Evolutionary conservation across 352 stramenopile species (phyloP), one percentile per base, ranked within the genome.

Genomic region (Phytopythium boreale): DNA sequence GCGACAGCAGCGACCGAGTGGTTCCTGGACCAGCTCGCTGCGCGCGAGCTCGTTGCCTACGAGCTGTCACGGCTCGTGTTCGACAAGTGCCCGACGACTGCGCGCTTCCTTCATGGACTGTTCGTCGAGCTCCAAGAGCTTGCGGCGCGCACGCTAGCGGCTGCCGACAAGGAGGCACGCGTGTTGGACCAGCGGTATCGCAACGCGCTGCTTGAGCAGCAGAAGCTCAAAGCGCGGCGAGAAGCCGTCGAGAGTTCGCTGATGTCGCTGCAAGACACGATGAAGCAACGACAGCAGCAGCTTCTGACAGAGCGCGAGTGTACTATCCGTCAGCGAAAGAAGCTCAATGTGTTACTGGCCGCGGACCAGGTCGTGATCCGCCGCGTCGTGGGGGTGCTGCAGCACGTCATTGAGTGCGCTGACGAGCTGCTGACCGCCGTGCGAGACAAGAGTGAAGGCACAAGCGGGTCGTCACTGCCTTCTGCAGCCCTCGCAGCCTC

Each of bases 1-100:
- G 29, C 39, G 12, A 63, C 55, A 1, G 27, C 64, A 4, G n/a
- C 43, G 29, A 19, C 27, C 8, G 24, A 2, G 6, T 24, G 57
- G 27, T 79, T 87, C 57, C 55, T 61, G 14, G 34, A 62, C 1
- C 44, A 67, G 17, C 62, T 87, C 0, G 63, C 51, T 11, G 61
- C 74, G 15, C 68, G 68, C 15, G 79, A 87, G 49, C 65, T 63
- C 8, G 34, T 87, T 24, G 76, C 74, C 59, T 85, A 75, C 46
- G 79, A 87, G 60, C 56, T 84, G 11, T 66, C 69, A 7, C 71
- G 79, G 0, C 70, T 87, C 15, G 55, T 87, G 15, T 87, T 85
- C n/a, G 76, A 85, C 65, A 79, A 80, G 41, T 87, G 74, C 44
- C 79, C 79, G n/a, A 85, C 79, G 4, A 84, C 79, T 2, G 67